A percentile compares a stretch with the other conserved stretches of the same genome.
phyloP scores from a whole-genome alignment of 225 moss, liverwort and hornwort genomes.

The Neckera pumila region DNA sequence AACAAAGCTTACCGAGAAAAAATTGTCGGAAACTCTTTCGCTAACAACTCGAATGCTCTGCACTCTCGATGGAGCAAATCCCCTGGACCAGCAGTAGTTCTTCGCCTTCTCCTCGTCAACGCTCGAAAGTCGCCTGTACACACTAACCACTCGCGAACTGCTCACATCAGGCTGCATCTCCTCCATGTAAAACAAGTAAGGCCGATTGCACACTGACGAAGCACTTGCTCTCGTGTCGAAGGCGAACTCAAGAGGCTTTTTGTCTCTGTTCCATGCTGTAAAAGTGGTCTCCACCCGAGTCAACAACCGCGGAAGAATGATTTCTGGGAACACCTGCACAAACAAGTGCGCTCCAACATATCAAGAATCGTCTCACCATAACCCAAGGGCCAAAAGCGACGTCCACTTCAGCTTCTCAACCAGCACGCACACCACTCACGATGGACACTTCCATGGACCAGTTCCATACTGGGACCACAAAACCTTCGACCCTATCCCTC shows the following conservation, averaged over 20 bases:
- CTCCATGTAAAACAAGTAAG: conserved; percentile 72
- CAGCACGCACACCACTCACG: neutral
- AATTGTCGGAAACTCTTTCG: conserved; percentile 40
- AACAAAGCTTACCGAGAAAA: conserved; percentile 40
- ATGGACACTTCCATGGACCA: neutral
- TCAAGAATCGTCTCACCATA: neutral
- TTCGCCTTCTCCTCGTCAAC: conserved; percentile 64
- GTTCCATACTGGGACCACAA: neutral
- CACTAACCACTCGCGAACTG: conserved; percentile 33
- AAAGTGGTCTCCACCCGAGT: conserved; percentile 72
- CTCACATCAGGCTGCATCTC: conserved; percentile 48
- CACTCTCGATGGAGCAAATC: conserved; percentile 43
- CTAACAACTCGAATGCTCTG: conserved; percentile 63
- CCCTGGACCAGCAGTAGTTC: conserved; percentile 68
- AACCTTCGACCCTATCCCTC: neutral
- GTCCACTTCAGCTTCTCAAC: neutral
- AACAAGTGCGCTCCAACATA: neutral
- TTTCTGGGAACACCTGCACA: conserved; percentile 72
- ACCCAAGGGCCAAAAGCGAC: neutral
- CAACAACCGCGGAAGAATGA: conserved; percentile 61
- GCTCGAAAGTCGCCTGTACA: conserved; percentile 56
- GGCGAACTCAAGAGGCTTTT: conserved; percentile 54
- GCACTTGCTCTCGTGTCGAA: conserved; percentile 69
- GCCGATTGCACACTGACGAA: conserved; percentile 61
- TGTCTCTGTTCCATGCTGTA: conserved; percentile 68